Base-by-base conservation (phyloP, 139 green algal species). In the Chlamydomonas sp. region DNA sequence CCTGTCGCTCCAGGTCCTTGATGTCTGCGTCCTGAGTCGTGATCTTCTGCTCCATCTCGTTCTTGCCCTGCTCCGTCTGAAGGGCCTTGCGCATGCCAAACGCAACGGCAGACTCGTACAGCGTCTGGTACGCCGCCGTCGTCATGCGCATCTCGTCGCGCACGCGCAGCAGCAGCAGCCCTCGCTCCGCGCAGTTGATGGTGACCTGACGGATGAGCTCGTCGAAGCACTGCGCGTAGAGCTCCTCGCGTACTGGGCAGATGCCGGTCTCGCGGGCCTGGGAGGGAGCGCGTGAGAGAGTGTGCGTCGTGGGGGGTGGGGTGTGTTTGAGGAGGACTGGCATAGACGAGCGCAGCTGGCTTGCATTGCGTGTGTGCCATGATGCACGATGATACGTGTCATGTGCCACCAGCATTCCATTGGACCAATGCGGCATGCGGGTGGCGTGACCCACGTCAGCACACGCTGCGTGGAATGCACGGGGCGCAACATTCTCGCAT, bases 1-100 rank as follows among this genome's bases (percentile, higher is more conserved):
- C 80, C 81, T 94, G 88, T 1, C 81, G 70, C 75, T 93, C 85
- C 30, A 92, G 79, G 67, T 94, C 86, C 74, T 81, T 83, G 39
- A 79, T 72, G 29, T 87, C 80, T n/a, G 37, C 78, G 73, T 92
- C 87, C 69, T 90, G 71, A 66, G 80, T 70, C 49, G 80, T 71
- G 57, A 95, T 92, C 31, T 80, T 79, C 0, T 73, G 62, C 81
- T 92, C 88, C 85, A 92, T 90, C 50, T 94, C 88, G 31, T 77
- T 79, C 71, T 92, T 92, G 67, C 86, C 87, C 76, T 92, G 83
- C 83, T 96, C 89, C 58, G 85, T 88, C 72, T 89, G 82, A 64
- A 96, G 79, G 1, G 87, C 85, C 76, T 93, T 94, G 47, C 89
- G 84, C 85, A 96, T 91, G 36, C 89, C 89, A 78, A 96, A 96